Base-by-base conservation (phyloP, 805 yeast genomes). In the Wickerhamomyces bovis region DNA sequence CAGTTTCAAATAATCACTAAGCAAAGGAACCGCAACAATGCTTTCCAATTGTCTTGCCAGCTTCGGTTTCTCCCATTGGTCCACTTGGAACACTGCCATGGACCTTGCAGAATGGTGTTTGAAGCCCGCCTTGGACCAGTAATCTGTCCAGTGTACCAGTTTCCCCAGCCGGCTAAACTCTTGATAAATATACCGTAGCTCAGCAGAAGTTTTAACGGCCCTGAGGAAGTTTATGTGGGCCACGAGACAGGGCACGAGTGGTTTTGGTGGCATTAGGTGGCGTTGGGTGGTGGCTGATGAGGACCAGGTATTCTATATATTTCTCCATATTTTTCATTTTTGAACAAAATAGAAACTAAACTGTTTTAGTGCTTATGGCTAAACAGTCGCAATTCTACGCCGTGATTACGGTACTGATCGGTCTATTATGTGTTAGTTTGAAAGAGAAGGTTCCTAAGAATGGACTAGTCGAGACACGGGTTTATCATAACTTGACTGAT, bases 61-160 rank as follows among this genome's bases (percentile, higher is more conserved):
- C 8, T 12, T 3, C 3, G 18, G 10, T n/a, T 31, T 36, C 3
- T 38, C 31, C 22, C 22, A 20, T 8, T 28, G 31, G 12, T 43
- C 20, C 1, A 47, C 10, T 13, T 36, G 19, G 21, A 38, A 52
- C n/a, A 50, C 44, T 6, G 48, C 55, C 50, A 47, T 50, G 8
- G 53, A 50, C 15, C 49, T 28, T 8, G 44, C 42, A 2, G 52
- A 44, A 39, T 49, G 50, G 30, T 52, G 55, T 12, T 39, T 35
- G 31, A 23, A 52, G 6, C 55, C 55, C 4, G 50, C 47, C 15
- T 46, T 42, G 4, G 50, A 41, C n/a, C 36, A 35, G 28, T 50
- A 48, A 42, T 52, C 55, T 11, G 38, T 46, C 52, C 53, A 52
- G 23, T 46, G 42, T 2, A 50, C 43, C 15, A 52, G 15, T 3